Base-by-base conservation (phyloP, 345 rosid genomes). In the Eucalyptus cloeziana region DNA sequence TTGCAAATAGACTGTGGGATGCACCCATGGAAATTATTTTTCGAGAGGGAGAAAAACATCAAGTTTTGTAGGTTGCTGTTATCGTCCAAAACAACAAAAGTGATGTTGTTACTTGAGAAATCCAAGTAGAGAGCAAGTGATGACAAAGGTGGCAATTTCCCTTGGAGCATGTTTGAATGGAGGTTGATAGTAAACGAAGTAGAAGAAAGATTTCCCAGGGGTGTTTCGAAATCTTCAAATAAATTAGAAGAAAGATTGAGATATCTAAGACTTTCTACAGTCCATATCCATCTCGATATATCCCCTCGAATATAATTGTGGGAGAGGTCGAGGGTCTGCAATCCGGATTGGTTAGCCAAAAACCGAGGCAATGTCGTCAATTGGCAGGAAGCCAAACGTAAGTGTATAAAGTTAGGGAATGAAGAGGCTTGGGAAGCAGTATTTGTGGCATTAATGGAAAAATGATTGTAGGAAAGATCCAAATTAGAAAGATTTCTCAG, bases 231-330 rank as follows among this genome's bases (percentile, higher is more conserved):
- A 87, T 90, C 88, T 10, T 94, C 89, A 4, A 89, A 56, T 8
- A 37, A 45, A 81, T n/a, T 51, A 91, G 93, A 49, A 4, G 92
- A 88, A 86, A 93, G 95, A 86, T 25, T 86, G 51, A 95, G 94
- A 30, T 51, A 4, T 4, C 4, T 40, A 40, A 40, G 40, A 40
- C 40, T 40, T 40, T 40, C 40, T 4, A 40, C 5, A 4, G 44
- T 6, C 93, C 93, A 91, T 51, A 95, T 89, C 97, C 96, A 95
- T 2, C n/a, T 14, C 9, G 94, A 95, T 24, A 95, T 86, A 16
- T 11, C 3, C 37, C 94, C 93, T 22, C 4, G n/a, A 37, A 95
- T 94, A 43, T 86, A 87, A 88, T 95, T 95, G 21, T 86, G 80
- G 9, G 96, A 94, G 86, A 95, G 95, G 90, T 95, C 94, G 4